These are phyloP conservation scores for Apiospora phragmitis DNA, from an alignment of 2,329 filamentous ascomycete species.

Conservation along the genomic window DNA sequence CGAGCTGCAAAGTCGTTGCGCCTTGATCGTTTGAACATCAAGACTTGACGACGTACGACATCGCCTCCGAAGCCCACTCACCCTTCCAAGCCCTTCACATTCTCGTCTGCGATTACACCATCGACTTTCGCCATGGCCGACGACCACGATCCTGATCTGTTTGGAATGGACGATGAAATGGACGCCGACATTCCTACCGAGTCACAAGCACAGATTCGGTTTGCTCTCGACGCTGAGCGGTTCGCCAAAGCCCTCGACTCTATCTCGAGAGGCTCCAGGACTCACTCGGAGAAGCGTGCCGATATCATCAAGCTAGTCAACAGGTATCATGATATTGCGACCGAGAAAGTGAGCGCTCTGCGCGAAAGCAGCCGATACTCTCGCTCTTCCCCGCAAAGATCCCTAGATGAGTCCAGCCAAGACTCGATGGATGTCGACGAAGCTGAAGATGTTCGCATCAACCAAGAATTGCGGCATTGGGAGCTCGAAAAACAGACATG, in stretches of 20 bases:
- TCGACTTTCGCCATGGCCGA: neutral
- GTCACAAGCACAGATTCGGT: slow-evolving; percentile 7
- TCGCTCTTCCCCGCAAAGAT: slow-evolving; percentile 2
- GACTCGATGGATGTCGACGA: slow-evolving; percentile 60
- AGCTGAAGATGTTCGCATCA: slow-evolving; percentile 35
- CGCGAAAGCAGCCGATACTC: slow-evolving; percentile 26
- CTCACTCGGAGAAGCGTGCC: slow-evolving; percentile 56
- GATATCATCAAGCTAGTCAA: slow-evolving; percentile 69
- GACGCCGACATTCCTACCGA: slow-evolving; percentile 14
- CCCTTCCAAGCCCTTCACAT: neutral
- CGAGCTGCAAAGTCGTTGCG: neutral
- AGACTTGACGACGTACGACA: neutral
- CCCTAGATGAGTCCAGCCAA: slow-evolving; percentile 30
- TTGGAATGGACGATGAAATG: slow-evolving; percentile 12
- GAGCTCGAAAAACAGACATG: slow-evolving; percentile 88
- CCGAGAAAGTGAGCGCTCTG: slow-evolving; percentile 43
- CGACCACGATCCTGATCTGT: slow-evolving; percentile 5
- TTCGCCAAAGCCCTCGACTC: slow-evolving; percentile 83
- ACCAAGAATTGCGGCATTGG: slow-evolving; percentile 60
- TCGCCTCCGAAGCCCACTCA: neutral
- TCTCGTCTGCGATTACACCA: neutral
- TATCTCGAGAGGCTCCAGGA: slow-evolving; percentile 57
- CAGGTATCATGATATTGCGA: slow-evolving; percentile 61
- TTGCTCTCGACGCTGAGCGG: slow-evolving; percentile 68
- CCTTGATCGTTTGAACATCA: neutral